Conservation (phyloP, 1,284 basidiomycete genomes). For the Inonotus hispidus region DNA sequence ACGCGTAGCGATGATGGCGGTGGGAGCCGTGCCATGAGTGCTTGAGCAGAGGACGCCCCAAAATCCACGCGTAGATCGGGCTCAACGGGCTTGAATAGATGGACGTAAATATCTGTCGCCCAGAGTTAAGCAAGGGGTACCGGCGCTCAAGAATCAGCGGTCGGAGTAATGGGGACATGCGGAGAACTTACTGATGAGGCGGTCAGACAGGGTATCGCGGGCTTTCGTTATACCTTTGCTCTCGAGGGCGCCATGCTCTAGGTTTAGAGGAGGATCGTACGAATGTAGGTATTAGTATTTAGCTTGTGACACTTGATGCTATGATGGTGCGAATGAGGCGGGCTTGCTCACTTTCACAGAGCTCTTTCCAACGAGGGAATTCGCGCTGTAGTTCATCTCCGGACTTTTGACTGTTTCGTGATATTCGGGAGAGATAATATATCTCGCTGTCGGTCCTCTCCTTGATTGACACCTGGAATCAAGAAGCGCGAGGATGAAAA, state of each 20-base stretch:
- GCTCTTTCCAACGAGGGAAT: constrained; percentile 58
- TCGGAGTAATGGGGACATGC: constrained; percentile 1
- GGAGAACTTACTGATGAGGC: constrained; percentile 50
- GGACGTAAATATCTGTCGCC: constrained; percentile 3
- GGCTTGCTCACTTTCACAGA: constrained; percentile 55
- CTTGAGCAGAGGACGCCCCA: not conserved
- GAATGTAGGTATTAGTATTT: constrained; percentile 2
- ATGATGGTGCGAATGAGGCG: constrained; percentile 18
- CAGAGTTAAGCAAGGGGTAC: not conserved
- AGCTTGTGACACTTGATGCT: constrained; percentile 12
- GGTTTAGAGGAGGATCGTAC: not conserved
- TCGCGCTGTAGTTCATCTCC: constrained; percentile 40
- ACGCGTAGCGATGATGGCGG: constrained; percentile 40
- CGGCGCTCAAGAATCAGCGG: not conserved
- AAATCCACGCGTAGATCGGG: not conserved
- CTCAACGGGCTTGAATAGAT: constrained; percentile 1
- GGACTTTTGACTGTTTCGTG: constrained; percentile 36
- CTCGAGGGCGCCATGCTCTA: constrained; percentile 61
- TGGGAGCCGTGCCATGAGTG: constrained; percentile 4
- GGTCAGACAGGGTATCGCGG: constrained; percentile 53
- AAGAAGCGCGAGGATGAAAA: not conserved
- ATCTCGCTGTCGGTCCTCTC: constrained; percentile 86
- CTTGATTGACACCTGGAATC: constrained; percentile 27
- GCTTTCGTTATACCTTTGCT: constrained; percentile 29
- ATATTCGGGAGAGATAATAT: constrained; percentile 70